Evolutionary conservation across 2,329 filamentous ascomycete genomes (phyloP), one percentile per base, ranked within the genome.

Genomic region (Penicillium corylophilum): DNA sequence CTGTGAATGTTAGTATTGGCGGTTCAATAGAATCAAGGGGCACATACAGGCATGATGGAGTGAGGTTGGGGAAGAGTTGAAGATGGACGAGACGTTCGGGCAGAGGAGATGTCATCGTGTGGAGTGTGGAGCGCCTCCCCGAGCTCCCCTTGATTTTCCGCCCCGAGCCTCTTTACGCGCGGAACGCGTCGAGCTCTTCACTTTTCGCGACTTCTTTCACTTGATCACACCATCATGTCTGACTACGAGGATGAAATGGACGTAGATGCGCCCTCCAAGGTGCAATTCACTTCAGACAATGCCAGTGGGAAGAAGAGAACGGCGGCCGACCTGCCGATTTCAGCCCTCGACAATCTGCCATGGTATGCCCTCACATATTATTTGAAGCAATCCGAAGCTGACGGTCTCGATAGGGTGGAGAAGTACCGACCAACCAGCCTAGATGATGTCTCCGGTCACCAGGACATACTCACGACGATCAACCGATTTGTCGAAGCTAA

Each of bases 401-500:
- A 63, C 58, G 3, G 7, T 48, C 53, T 42, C 41, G 10, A 1
- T 54, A 91, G 89, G 92, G 91, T 99, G 8, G 94, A 99, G 70
- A 99, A 99, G 68, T 99, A 97, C 74, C 85, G 94, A 47, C 94
- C 94, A 16, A 86, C 86, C 55, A 90, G 89, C 1, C 83, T 99
- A 41, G 84, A 87, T 62, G 94, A 99, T 73, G 94, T 99, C 51
- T 95, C 91, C 3, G 94, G 94, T 18, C 94, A 99, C 73, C 89
- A 96, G 69, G 94, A 99, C 73, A 97, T 99, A 67, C 85, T 99
- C 58, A 86, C 92, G 4, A 99, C 94, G 2, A 95, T 99, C 77
- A 96, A 96, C 80, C 94, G 92, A 71, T 99, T 99, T 66, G 84
- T 99, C 68, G 92, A 97, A 69, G 83, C 89, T 51, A 97, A 99